Evolutionary conservation across 495 filamentous ascomycete species (phyloP), one percentile per base, ranked within the genome.

Genomic region (Aspergillus coremiiformis): DNA sequence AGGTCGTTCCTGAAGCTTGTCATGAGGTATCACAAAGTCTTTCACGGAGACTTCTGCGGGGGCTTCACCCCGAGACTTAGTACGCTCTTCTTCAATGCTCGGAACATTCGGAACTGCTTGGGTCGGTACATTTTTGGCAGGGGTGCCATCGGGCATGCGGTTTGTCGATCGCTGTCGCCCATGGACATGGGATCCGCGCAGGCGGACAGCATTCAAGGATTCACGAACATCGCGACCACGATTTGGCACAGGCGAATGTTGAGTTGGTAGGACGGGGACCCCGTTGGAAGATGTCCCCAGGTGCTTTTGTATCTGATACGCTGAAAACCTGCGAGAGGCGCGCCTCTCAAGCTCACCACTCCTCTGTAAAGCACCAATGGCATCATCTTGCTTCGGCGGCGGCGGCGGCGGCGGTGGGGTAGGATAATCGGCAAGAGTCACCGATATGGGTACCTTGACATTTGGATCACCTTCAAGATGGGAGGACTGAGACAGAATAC

Each of bases 281-380:
- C 87, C 90, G 64, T 84, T 87, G 12, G 87, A 76, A 27, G 85
- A 84, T 21, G 83, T 78, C 2, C 92, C 93, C 3, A 96, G 77
- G 53, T 95, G 89, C 59, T 95, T 96, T 20, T 88, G 87, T 42
- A 97, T 91, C 59, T 97, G 94, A 68, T 97, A 98, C 35, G 86
- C 84, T 26, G 91, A 96, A 63, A 96, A 97, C 58, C 93, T 75
- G 59, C 91, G 78, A 3, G 94, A 97, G 9, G 93, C 94, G 58
- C 93, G 80, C 57, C 93, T 79, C 61, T 97, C 92, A n/a, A 97
- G 72, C 51, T 95, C 89, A 5, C 90, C 89, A 47, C 90, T 90
- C 64, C 88, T 77, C 65, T 97, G 94, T 54, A 98, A 67, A 39
- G 90, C 90, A 33, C 87, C 89, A 44, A 98, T 74, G 8, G 93